These are phyloP conservation scores for Lactifluus hygrophoroides DNA, from an alignment of 768 basidiomycete genomes.

Conservation along the genomic window DNA sequence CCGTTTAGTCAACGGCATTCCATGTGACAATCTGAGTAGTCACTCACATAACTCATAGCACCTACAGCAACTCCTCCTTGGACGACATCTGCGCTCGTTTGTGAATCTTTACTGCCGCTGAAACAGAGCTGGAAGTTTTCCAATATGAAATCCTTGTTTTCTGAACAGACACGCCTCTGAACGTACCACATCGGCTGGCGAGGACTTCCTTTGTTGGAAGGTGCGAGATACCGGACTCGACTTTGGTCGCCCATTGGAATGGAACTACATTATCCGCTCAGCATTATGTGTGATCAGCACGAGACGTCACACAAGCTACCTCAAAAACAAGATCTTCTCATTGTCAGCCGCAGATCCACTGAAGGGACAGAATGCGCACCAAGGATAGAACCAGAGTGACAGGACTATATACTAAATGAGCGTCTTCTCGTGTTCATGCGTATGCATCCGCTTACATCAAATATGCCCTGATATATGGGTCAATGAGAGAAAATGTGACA, in stretches of 20 bases:
- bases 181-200: constrained; percentile 79
- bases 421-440: neutral
- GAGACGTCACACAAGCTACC: constrained; percentile 27
- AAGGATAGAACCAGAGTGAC: constrained; percentile 84
- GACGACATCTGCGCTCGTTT: constrained; percentile 72
- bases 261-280: constrained; percentile 23
- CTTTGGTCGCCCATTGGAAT: constrained; percentile 27
- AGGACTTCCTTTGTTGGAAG: constrained; percentile 40
- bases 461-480: constrained; percentile 22
- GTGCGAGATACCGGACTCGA: constrained; percentile 25
- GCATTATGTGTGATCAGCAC: neutral
- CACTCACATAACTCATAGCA: constrained; percentile 69
- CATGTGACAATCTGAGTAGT: neutral
- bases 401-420: constrained; percentile 41
- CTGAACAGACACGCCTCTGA: neutral
- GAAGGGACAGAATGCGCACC: constrained; percentile 35
- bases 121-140: constrained; percentile 55
- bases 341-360: neutral
- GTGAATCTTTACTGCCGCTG: constrained; percentile 73
- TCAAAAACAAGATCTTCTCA: constrained; percentile 59
- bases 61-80: constrained; percentile 62
- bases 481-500: neutral
- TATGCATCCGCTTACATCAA: constrained; percentile 23
- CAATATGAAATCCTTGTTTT: neutral
- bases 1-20: neutral